Conservation (phyloP, 1,284 basidiomycete species). For the Malassezia brasiliensis region DNA sequence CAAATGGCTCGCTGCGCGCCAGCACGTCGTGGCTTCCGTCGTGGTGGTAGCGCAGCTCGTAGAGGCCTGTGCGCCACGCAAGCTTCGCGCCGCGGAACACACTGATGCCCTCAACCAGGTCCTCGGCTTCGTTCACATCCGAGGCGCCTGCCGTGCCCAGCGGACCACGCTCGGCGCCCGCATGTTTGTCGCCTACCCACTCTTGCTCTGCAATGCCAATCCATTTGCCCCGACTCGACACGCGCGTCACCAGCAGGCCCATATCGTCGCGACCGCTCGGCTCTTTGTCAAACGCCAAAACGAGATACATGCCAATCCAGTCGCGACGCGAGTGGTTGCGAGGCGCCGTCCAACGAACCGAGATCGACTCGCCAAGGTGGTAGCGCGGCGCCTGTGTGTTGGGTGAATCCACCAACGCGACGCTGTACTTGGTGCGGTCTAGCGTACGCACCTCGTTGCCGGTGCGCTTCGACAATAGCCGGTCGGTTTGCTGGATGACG, state of each 20-base stretch:
- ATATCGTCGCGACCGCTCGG: slow-evolving; percentile 18
- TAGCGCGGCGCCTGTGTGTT: slow-evolving; percentile 52
- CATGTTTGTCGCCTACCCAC: slow-evolving; percentile 70
- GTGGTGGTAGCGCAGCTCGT: slow-evolving; percentile 62
- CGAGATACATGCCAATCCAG: slow-evolving; percentile 82
- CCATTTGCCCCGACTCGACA: slow-evolving; percentile 85
- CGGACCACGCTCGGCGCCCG: slow-evolving; percentile 26
- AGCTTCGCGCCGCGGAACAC: slow-evolving; percentile 52
- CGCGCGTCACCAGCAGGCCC: slow-evolving; percentile 56
- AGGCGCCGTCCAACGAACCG: slow-evolving; percentile 77
- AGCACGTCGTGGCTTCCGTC: slow-evolving; percentile 86
- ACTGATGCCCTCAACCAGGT: slow-evolving; percentile 10
- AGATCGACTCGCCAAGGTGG: slow-evolving; percentile 82
- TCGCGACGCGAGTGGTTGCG: slow-evolving; percentile 79
- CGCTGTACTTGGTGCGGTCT: slow-evolving; percentile 25
- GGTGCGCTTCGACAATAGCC: slow-evolving; percentile 43
- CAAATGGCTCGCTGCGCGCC: slow-evolving; percentile 68
- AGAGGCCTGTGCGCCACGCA: slow-evolving; percentile 75
- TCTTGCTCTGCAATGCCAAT: slow-evolving; percentile 79
- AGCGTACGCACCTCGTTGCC: slow-evolving; percentile 29
- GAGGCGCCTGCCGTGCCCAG: slow-evolving; percentile 3
- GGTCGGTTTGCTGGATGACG: slow-evolving; percentile 79
- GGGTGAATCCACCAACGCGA: slow-evolving; percentile 8
- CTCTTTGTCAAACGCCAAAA: slow-evolving; percentile 11
- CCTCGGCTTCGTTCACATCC: not conserved